Base-by-base conservation (phyloP, 2,329 filamentous ascomycete species). In the Salinomyces thailandicus region DNA sequence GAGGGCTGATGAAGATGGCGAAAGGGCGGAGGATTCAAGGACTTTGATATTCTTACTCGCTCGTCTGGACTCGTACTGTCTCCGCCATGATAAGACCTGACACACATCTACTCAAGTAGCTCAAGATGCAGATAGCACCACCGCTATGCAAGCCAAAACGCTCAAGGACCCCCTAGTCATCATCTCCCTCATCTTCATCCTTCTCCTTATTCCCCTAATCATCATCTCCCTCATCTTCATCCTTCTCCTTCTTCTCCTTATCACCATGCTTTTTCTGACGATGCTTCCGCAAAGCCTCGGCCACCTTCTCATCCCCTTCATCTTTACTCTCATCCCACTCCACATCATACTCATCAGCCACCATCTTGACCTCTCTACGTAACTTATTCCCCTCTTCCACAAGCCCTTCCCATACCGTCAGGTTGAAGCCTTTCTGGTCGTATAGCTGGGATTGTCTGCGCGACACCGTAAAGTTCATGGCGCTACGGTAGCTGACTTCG, bases 341-440 rank as follows among this genome's bases (percentile, higher is more conserved):
- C 5, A 87, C 84, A 49, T 93, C 85, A 57, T 94, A 94, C 61
- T 94, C 85, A 20, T 78, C 74, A 0, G 87, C 85, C 6, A 93
- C 74, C 12, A 71, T 70, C 61, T 81, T 82, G 58, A 95, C 82
- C 61, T 95, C 87, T 45, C 71, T 73, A 5, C 86, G 66, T 45
- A 94, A 60, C 2, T 71, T 63, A 54, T 93, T 94, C 0, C 78
- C 84, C 44, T 93, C 85, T 32, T 86, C 77, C 2, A 93, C 75
- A 19, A 93, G 54, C 3, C 69, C 65, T 51, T 93, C 83, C 87
- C 87, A 95, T 43, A 73, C 73, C 22, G 71, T 67, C 15, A 83
- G 57, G 52, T 94, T 79, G 47, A 95, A 85, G 0, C 84, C 84
- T 8, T 77, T 75, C 29, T 71, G 65, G 47, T 81, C 71, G 57